phyloP scores from a whole-genome alignment of 768 basidiomycete species.

The Termitomyces eurrhizus region DNA sequence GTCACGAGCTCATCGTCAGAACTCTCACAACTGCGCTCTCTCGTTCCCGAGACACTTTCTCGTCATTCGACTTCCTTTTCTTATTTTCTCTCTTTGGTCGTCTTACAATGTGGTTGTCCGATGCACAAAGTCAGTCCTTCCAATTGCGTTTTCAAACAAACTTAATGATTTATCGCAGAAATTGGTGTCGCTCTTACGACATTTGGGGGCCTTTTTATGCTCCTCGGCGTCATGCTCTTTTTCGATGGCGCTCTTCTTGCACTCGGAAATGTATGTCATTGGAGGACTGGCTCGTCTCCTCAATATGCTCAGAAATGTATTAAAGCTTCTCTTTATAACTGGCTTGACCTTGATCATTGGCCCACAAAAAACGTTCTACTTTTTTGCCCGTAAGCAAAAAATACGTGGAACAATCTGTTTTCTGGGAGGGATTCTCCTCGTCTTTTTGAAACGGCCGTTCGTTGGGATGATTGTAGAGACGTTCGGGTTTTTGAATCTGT shows the following conservation, averaged over 20 bases:
- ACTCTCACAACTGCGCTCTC: conserved; percentile 2
- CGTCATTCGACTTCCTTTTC: conserved; percentile 1
- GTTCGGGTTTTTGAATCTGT: conserved; percentile 95
- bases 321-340: conserved; percentile 89
- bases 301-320: conserved; percentile 6
- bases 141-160: not conserved
- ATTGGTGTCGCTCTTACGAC: conserved; percentile 96
- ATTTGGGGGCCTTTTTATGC: conserved; percentile 93
- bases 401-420: conserved; percentile 87
- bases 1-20: conserved; percentile 9
- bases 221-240: conserved; percentile 92
- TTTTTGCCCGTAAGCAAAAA: conserved; percentile 96
- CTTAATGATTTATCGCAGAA: conserved; percentile 43
- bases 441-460: conserved; percentile 95
- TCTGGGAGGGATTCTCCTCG: conserved; percentile 85
- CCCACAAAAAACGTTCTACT: conserved; percentile 95
- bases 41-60: conserved; percentile 9
- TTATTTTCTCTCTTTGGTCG: conserved; percentile 1
- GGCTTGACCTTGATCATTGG: conserved; percentile 97
- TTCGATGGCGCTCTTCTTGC: conserved; percentile 96
- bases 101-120: conserved; percentile 57
- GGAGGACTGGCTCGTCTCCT: not conserved
- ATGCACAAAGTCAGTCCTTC: conserved; percentile 53
- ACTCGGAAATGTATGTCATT: conserved; percentile 78
- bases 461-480: conserved; percentile 91